Percentiles rank a stretch among this genome's conserved stretches.
Conservation (phyloP, 768 basidiomycete genomes). For the Xanthoconium purpureum region DNA sequence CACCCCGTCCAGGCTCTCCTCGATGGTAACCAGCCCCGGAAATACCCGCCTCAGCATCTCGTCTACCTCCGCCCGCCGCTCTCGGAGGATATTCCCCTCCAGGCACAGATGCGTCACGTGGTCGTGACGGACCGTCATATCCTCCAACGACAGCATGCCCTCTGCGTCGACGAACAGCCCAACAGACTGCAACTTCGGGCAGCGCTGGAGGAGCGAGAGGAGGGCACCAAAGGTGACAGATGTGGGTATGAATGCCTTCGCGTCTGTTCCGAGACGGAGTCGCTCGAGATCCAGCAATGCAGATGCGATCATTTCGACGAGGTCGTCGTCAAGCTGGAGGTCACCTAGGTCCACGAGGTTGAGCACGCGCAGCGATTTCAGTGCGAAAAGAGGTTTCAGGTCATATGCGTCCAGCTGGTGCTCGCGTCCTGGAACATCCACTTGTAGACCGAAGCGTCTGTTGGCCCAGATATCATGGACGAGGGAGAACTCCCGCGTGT, state of each 20-base stretch:
- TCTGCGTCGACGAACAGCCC: constrained; percentile 14
- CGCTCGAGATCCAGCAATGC: constrained; percentile 18
- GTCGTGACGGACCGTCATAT: constrained; percentile 13
- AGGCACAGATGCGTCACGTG: constrained; percentile 15
- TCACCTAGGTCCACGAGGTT: constrained; percentile 15
- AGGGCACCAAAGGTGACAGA: constrained; percentile 21
- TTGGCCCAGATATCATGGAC: constrained; percentile 18
- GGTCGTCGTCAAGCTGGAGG: constrained; percentile 13
- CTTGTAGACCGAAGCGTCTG: constrained; percentile 21
- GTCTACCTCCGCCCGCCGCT: constrained; percentile 17
- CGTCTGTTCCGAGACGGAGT: constrained; percentile 8
- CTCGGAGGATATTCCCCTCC: constrained; percentile 13
- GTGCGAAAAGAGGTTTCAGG: constrained; percentile 13
- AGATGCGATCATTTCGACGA: constrained; percentile 17
- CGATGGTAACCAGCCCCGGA: constrained; percentile 20
- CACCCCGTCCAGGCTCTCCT: constrained; percentile 20
- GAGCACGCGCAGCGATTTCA: constrained; percentile 14
- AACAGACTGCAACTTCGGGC: constrained; percentile 15
- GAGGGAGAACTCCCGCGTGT: constrained; percentile 18
- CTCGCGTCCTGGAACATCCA: constrained; percentile 15
- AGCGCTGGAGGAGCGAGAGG: constrained; percentile 18
- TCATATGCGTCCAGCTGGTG: constrained; percentile 9
- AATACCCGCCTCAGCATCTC: constrained; percentile 20
- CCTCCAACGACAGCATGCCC: constrained; percentile 8
- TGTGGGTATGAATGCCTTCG: not conserved